A percentile compares a stretch with the other conserved stretches of the same genome.
Conservation (phyloP, 1,284 basidiomycete species). For the Ganoderma leucocontextum region DNA sequence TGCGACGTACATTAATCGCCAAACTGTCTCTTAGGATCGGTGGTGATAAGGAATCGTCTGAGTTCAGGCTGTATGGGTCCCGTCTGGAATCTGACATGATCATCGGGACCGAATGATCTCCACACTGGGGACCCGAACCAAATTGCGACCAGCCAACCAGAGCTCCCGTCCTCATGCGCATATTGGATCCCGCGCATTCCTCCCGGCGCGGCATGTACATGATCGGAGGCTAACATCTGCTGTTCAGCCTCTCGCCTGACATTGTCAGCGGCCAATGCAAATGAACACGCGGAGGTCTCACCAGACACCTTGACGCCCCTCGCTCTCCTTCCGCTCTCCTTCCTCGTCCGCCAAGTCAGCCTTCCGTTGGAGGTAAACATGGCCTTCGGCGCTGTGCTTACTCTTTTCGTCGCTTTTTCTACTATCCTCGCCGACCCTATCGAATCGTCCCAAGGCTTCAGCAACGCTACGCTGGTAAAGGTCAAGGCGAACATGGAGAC, state of each 20-base stretch:
- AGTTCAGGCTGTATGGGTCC: background rate
- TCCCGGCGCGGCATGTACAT: background rate
- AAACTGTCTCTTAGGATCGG: background rate
- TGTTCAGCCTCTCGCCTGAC: background rate
- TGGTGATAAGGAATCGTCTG: background rate
- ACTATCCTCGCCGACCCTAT: conserved; percentile 14
- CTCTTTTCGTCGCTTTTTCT: conserved; percentile 14
- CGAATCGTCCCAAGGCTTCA: conserved; percentile 25
- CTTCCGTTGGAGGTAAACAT: conserved; percentile 19
- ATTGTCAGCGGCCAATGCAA: background rate
- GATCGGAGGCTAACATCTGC: background rate
- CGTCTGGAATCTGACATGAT: background rate
- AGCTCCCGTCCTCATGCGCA: too few relatives aligned
- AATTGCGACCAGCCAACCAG: too few relatives aligned
- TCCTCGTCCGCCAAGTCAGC: background rate
- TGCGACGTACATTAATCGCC: background rate
- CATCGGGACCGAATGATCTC: background rate
- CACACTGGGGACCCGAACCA: too few relatives aligned
- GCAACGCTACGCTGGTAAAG: conserved; percentile 29
- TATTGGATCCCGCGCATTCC: background rate
- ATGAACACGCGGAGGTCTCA: background rate
- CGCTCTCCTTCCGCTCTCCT: conserved; percentile 2
- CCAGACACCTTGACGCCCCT: background rate
- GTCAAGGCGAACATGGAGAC: conserved; percentile 38
- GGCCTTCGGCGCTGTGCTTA: conserved; percentile 13